Percentiles rank a stretch among this genome's conserved stretches.
Conservation (phyloP, 306 rosid genomes). For the Sechiopsis laciniata region DNA sequence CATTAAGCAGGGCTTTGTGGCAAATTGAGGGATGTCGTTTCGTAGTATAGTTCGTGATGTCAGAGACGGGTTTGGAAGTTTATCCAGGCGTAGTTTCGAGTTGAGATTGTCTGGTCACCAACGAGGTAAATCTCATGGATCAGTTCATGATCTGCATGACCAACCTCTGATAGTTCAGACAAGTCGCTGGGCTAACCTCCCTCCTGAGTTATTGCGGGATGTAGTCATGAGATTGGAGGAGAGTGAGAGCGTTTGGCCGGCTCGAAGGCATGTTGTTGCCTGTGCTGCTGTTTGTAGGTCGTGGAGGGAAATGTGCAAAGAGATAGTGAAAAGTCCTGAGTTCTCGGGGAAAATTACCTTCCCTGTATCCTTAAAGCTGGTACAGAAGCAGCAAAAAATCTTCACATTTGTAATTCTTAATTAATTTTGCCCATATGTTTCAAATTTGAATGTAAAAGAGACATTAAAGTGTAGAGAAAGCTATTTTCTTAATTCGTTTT, state of each 20-base stretch:
- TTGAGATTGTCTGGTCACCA: slow-evolving; percentile 57
- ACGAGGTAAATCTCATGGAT: slow-evolving; percentile 77
- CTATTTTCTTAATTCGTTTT: slow-evolving; percentile 14
- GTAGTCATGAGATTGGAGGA: slow-evolving; percentile 75
- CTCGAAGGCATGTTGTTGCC: slow-evolving; percentile 75
- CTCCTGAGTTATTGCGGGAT: slow-evolving; percentile 67
- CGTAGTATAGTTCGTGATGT: slow-evolving; percentile 88
- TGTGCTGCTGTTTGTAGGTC: slow-evolving; percentile 82
- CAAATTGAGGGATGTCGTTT: slow-evolving; percentile 58
- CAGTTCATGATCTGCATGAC: slow-evolving; percentile 62
- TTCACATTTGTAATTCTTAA: not conserved
- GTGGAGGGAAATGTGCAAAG: slow-evolving; percentile 89
- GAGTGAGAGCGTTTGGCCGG: slow-evolving; percentile 78
- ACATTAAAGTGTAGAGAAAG: not conserved
- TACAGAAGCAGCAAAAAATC: slow-evolving; percentile 12
- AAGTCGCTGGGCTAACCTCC: slow-evolving; percentile 78
- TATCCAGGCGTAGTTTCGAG: slow-evolving; percentile 78
- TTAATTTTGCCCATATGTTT: not conserved
- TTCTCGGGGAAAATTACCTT: slow-evolving; percentile 77
- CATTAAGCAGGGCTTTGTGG: not conserved
- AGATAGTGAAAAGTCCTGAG: slow-evolving; percentile 67
- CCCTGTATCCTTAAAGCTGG: slow-evolving; percentile 87
- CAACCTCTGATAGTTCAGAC: slow-evolving; percentile 58
- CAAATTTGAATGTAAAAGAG: not conserved
- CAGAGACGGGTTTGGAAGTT: slow-evolving; percentile 81